Evolutionary conservation across 768 basidiomycete species (phyloP), one percentile per base, ranked within the genome.

Genomic region (Tylopilus rubrobrunneus): DNA sequence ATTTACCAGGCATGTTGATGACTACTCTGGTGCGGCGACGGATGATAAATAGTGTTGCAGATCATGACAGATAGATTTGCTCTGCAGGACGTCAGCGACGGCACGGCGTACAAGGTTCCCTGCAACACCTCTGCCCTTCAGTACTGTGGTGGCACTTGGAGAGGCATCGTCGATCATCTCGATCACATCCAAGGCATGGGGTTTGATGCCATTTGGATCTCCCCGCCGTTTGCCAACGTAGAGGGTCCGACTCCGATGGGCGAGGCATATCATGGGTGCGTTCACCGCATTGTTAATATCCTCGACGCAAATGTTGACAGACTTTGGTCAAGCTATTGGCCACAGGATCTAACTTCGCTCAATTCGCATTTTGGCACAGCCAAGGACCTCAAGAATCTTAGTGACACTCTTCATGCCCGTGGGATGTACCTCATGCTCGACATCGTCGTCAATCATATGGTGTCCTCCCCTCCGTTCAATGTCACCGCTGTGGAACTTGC

Each of bases 131-230:
- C 68, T 29, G 64, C 70, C 25, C 77, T 78, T 40, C 70, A 71
- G 37, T 81, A 82, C 65, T 85, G 83, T 53, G 82, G 82, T 29
- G 83, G 83, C 6, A 79, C 79, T 2, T 84, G 80, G 77, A 65
- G 71, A 49, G 77, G 78, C 11, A 72, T 82, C 52, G 73, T 72
- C 48, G 69, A 72, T 55, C 77, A 82, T 56, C 76, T 85, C 46
- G 83, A 84, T 67, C 85, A 85, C 62, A 84, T 85, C 51, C 75
- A 81, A 58, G 73, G 72, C 55, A 81, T 84, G 80, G 83, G 83
- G 33, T 83, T 83, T 60, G 81, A 82, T 54, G 81, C 74, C 15
- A 51, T 83, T 28, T 84, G 81, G 82, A 80, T 81, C 48, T 81
- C 80, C 2, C 84, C 83, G 1, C 70, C 82, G 21, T 75, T 77